Conservation (phyloP, 208 protist species). For the Acanthamoeba royreba region DNA sequence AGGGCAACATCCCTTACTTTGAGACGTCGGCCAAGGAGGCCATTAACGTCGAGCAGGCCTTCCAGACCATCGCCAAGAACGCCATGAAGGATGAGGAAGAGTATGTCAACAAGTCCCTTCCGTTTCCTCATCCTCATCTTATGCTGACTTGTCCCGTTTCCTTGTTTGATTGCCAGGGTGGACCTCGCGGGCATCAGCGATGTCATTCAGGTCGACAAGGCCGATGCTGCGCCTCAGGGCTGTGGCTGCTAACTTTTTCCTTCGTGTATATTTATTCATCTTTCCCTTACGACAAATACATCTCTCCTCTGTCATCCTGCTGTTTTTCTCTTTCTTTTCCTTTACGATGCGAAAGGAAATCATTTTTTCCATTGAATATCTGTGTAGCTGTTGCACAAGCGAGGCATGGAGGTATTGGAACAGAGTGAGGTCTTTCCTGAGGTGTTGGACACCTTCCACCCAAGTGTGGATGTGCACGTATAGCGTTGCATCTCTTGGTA, state of each 20-base stretch:
- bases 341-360: not conserved
- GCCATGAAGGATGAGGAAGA: conserved; percentile 70
- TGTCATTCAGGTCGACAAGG: conserved; percentile 25
- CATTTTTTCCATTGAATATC: no score
- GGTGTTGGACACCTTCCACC: not conserved
- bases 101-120: conserved; percentile 14
- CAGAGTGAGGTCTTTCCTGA: not conserved
- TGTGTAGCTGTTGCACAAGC: no score
- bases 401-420: not conserved
- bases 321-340: not conserved
- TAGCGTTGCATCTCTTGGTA: not conserved
- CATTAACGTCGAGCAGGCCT: conserved; percentile 97
- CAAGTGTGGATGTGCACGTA: not conserved
- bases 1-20: conserved; percentile 95
- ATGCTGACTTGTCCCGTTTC: not conserved
- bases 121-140: not conserved
- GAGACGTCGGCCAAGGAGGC: conserved; percentile 98
- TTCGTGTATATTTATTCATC: conserved; percentile 23
- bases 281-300: not conserved
- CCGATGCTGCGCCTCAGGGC: not conserved
- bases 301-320: not conserved
- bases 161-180: not conserved
- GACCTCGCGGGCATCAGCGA: conserved; percentile 22
- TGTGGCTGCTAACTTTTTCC: not conserved
- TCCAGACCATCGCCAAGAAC: conserved; percentile 83